Conservation (phyloP, 257 asterid genomes). For the Primulina tabacum region DNA sequence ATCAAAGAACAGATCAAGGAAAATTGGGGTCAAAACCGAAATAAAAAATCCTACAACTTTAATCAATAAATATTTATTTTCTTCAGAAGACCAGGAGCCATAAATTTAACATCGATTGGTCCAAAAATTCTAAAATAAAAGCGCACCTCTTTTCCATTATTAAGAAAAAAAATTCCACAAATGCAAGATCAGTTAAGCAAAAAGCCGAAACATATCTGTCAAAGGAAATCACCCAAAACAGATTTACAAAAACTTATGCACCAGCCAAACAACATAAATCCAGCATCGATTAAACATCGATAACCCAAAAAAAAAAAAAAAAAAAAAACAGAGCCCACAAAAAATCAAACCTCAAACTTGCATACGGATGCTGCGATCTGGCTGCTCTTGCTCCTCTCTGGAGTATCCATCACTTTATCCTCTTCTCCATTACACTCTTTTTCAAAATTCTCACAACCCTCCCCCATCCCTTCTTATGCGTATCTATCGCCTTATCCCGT, state of each 20-base stretch:
- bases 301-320: not conserved
- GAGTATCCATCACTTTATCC: conserved; percentile 80
- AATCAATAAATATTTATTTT: not conserved
- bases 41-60: conserved; percentile 13
- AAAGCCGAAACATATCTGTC: not conserved
- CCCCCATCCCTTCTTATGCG: conserved; percentile 29
- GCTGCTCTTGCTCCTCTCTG: conserved; percentile 61
- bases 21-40: conserved; percentile 19
- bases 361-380: conserved; percentile 64
- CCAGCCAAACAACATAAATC: conserved; percentile 27
- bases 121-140: conserved; percentile 18
- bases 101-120: conserved; percentile 13
- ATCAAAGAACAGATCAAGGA: conserved; percentile 7
- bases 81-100: conserved; percentile 23
- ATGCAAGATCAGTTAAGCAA: conserved; percentile 6
- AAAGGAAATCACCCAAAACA: conserved; percentile 27
- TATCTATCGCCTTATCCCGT: conserved; percentile 21
- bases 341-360: conserved; percentile 69
- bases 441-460: conserved; percentile 26
- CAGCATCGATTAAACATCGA: conserved; percentile 13
- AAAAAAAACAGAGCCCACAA: not conserved
- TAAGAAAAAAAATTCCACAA: conserved; percentile 6
- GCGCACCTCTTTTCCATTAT: not conserved
- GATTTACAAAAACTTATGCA: conserved; percentile 22
- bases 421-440: conserved; percentile 29